Evolutionary conservation across 2,329 filamentous ascomycete genomes (phyloP).

Genomic region (Magnaporthales sp.): DNA sequence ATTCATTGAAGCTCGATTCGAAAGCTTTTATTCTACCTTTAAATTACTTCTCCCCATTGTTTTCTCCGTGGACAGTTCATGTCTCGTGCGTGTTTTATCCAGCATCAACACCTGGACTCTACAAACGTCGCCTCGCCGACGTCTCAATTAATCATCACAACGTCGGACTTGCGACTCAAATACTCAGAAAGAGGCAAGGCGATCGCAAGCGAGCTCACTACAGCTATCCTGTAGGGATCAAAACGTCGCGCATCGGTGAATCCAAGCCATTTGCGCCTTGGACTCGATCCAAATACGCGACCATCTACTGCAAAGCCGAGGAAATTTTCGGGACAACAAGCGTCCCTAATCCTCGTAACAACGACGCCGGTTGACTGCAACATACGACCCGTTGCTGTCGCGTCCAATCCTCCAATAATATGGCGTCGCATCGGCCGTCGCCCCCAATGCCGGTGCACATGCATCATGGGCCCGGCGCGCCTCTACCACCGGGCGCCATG

Average conservation of each 20-base stretch:
- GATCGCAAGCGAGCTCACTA: background rate
- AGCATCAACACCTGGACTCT: background rate
- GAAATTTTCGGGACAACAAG: background rate
- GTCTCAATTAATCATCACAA: background rate
- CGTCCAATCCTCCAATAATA: conserved; percentile 21
- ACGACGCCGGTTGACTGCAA: background rate
- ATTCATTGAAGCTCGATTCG: background rate
- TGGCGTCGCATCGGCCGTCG: conserved; percentile 75
- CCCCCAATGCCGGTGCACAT: conserved; percentile 67
- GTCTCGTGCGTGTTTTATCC: background rate
- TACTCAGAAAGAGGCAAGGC: background rate
- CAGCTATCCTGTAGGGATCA: background rate
- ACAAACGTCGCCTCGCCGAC: background rate
- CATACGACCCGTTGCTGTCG: background rate
- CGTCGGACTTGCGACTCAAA: background rate
- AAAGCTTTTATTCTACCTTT: background rate
- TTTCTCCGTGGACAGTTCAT: background rate
- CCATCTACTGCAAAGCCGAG: background rate
- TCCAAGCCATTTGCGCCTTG: background rate
- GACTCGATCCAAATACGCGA: background rate
- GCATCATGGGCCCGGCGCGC: conserved; percentile 51
- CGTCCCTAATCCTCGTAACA: background rate
- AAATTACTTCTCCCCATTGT: background rate
- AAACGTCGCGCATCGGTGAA: background rate
- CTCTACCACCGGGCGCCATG: conserved; percentile 27